Conservation (phyloP, 2,329 filamentous ascomycete genomes). For the Fusarium piperis region DNA sequence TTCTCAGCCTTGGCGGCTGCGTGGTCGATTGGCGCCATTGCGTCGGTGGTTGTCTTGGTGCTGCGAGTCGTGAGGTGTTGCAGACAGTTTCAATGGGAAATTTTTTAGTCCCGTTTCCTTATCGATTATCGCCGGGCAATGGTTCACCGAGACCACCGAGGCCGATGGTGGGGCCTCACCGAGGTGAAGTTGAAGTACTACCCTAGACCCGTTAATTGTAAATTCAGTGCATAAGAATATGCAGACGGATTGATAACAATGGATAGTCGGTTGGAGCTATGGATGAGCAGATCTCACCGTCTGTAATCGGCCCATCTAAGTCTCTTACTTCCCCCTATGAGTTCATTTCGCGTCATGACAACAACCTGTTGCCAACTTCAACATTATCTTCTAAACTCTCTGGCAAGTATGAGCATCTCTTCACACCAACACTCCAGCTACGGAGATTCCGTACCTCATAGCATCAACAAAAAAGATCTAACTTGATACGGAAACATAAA, state of each 20-base stretch:
- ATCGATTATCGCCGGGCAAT: slow-evolving; percentile 28
- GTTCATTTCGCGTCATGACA: background rate
- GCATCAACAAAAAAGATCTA: background rate
- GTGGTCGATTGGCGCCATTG: slow-evolving; percentile 49
- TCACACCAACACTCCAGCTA: background rate
- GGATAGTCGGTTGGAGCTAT: background rate
- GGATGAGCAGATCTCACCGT: background rate
- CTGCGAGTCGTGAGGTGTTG: slow-evolving; percentile 14
- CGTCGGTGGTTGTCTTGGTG: slow-evolving; percentile 24
- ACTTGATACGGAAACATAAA: background rate
- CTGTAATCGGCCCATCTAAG: rapidly evolving
- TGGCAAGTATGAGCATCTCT: background rate
- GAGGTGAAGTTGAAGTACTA: background rate
- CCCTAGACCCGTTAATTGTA: background rate
- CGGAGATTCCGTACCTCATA: background rate
- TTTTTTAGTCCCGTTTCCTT: slow-evolving; percentile 32
- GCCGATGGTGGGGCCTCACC: slow-evolving; percentile 11
- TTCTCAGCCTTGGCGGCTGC: slow-evolving; percentile 49
- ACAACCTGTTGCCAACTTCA: background rate
- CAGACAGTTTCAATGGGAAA: slow-evolving; percentile 28
- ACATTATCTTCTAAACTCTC: background rate
- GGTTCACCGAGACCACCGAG: slow-evolving; percentile 33
- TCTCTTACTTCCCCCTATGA: background rate
- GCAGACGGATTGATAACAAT: background rate
- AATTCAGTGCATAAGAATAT: background rate